phyloP scores from a whole-genome alignment of 306 rosid species.

The Ochetophila trinervis region DNA sequence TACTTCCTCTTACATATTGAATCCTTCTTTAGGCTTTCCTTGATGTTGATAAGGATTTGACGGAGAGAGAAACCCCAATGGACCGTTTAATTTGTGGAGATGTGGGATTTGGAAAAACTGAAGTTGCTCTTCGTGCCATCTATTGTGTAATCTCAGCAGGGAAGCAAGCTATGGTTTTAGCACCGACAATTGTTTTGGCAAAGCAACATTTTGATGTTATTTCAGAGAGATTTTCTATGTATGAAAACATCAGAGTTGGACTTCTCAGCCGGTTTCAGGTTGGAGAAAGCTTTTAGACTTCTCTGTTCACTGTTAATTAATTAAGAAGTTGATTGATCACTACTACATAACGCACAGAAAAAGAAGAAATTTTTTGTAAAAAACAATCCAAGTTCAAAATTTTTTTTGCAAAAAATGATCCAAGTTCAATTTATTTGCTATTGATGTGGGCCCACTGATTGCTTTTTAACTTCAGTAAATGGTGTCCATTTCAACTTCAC shows the following conservation, averaged over 20 bases:
- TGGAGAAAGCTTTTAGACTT: slow-evolving; percentile 3
- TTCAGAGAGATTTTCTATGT: slow-evolving; percentile 70
- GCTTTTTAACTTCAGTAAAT: too few relatives aligned
- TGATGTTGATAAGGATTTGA: slow-evolving; percentile 88
- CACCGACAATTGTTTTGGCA: slow-evolving; percentile 94
- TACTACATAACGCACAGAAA: background rate
- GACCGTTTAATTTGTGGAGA: slow-evolving; percentile 96
- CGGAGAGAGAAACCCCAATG: slow-evolving; percentile 83
- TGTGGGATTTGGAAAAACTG: slow-evolving; percentile 98
- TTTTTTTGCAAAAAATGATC: too few relatives aligned
- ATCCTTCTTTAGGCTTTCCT: slow-evolving; percentile 63
- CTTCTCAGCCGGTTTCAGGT: slow-evolving; percentile 97
- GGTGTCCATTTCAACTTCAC: too few relatives aligned
- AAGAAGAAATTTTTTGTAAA: background rate
- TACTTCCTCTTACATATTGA: slow-evolving; percentile 6
- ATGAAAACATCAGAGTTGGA: slow-evolving; percentile 65
- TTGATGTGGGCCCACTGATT: too few relatives aligned
- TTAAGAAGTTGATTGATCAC: background rate
- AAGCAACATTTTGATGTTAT: slow-evolving; percentile 88
- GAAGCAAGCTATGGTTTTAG: slow-evolving; percentile 93
- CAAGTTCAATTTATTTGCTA: too few relatives aligned
- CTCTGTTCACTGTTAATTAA: background rate
- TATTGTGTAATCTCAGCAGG: slow-evolving; percentile 74
- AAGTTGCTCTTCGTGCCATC: slow-evolving; percentile 96
- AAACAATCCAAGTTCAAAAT: too few relatives aligned